Evolutionary conservation across 2,329 filamentous ascomycete genomes (phyloP).

Genomic region (Penicillium sp.): DNA sequence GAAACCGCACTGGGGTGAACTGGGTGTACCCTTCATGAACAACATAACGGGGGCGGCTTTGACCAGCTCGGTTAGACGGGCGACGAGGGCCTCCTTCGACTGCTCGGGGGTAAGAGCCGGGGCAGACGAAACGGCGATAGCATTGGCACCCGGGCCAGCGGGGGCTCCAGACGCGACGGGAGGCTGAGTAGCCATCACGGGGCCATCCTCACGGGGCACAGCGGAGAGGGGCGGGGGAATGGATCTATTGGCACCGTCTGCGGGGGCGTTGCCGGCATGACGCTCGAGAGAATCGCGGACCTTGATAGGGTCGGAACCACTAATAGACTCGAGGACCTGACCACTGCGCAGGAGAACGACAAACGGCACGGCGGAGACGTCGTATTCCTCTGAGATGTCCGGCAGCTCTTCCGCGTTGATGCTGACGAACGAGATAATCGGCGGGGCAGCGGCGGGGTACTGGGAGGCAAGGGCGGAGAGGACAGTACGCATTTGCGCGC

Average conservation of each 20-base stretch:
- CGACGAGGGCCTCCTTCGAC: conserved; percentile 78
- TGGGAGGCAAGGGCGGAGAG: conserved; percentile 79
- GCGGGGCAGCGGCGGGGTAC: conserved; percentile 66
- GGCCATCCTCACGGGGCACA: conserved; percentile 35
- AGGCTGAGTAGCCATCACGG: conserved; percentile 29
- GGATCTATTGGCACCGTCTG: conserved; percentile 28
- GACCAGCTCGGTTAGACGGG: conserved; percentile 75
- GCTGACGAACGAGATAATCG: conserved; percentile 73
- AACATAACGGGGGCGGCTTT: conserved; percentile 97
- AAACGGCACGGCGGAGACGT: conserved; percentile 91
- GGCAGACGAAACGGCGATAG: conserved; percentile 21
- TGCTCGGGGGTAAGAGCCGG: conserved; percentile 43
- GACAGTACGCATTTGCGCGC: conserved; percentile 87
- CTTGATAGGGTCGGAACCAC: conserved; percentile 81
- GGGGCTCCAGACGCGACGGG: conserved; percentile 20
- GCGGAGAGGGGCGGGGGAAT: conserved; percentile 41
- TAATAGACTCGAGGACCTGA: conserved; percentile 75
- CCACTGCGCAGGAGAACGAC: conserved; percentile 73
- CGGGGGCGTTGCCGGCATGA: conserved; percentile 54
- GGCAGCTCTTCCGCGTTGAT: conserved; percentile 93
- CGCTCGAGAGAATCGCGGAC: conserved; percentile 81
- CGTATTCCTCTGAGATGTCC: conserved; percentile 86
- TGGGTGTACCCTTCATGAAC: conserved; percentile 97
- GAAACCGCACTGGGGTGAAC: conserved; percentile 84
- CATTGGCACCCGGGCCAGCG: conserved; percentile 23